Percentiles rank a stretch among this genome's conserved stretches.
phyloP scores from a whole-genome alignment of 768 basidiomycete genomes.

The Calocera cornea region DNA sequence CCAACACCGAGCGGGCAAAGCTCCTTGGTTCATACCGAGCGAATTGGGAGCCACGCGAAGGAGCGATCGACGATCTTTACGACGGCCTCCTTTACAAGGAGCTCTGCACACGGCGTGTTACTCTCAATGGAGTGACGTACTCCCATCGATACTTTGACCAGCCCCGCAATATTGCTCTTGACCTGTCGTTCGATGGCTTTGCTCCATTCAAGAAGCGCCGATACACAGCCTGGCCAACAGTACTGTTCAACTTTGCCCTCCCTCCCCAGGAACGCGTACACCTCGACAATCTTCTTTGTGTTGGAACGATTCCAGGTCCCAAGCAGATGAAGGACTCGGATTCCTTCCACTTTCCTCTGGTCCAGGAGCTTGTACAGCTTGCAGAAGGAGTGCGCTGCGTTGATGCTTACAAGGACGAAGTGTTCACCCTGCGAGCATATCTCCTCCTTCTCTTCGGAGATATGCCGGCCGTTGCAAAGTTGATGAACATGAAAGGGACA shows the following conservation, averaged over 20 bases:
- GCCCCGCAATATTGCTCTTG: constrained; percentile 31
- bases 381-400: constrained; percentile 27
- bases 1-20: constrained; percentile 15
- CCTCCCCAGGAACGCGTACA: constrained; percentile 29
- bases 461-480: constrained; percentile 24
- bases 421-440: constrained; percentile 24
- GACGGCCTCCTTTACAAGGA: constrained; percentile 25
- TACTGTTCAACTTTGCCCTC: constrained; percentile 33
- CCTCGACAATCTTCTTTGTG: constrained; percentile 25
- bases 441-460: constrained; percentile 23
- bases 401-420: constrained; percentile 16
- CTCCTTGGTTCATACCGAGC: constrained; percentile 20
- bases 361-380: constrained; percentile 27
- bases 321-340: constrained; percentile 30
- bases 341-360: constrained; percentile 29
- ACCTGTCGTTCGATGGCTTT: constrained; percentile 34
- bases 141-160: constrained; percentile 26
- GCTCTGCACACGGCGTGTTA: constrained; percentile 11
- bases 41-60: neutral
- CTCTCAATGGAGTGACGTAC: neutral
- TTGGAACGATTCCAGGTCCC: constrained; percentile 36
- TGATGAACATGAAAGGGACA: constrained; percentile 32
- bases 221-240: constrained; percentile 30
- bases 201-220: constrained; percentile 24
- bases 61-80: constrained; percentile 25